Evolutionary conservation across 2,329 filamentous ascomycete genomes (phyloP), one percentile per base, ranked within the genome.

Genomic region (Trichoderma brevicompactum): DNA sequence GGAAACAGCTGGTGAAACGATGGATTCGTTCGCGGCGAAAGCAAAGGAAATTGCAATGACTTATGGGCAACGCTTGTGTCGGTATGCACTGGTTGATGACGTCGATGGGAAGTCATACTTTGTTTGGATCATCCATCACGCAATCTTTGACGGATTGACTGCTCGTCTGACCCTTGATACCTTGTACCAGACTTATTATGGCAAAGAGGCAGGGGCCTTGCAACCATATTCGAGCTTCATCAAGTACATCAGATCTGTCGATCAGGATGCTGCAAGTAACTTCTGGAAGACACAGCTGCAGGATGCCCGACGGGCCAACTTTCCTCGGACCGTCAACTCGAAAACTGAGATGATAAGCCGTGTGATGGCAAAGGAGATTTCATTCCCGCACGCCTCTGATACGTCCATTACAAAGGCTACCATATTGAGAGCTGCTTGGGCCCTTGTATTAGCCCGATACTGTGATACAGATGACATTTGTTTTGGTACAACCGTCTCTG

Each of bases 221-320:
- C 41, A 19, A 17, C 49, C 49, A 1, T 46, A 44, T 7, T 60
- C 40, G 19, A 15, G 50, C 15, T 64, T 64, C 59, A 23, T 64
- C 62, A 65, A 59, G 23, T 50, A 67, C 15, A 60, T 36, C 2
- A 58, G 44, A 2, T 40, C 41, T 1, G 12, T 61, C 49, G 58
- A 66, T 32, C 41, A 64, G 8, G 34, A 63, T 38, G 36, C 58
- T 12, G 58, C 64, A 6, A 34, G 9, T n/a, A 23, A 28, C 0
- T 70, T 60, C 53, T 70, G 68, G 69, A 66, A 56, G 49, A 56
- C 40, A 13, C 66, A 67, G 28, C 64, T 70, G 7, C 28, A 65
- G 12, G 65, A 53, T 13, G 67, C 40, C 7, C 59, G 19, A 34
- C 56, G 32, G 50, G 41, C 49, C 32, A 54, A 46, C 15, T 54